Percentiles rank a stretch among this genome's conserved stretches.
phyloP scores from a whole-genome alignment of 192 early-diverging fungal species.

The Backusella australiensis region DNA sequence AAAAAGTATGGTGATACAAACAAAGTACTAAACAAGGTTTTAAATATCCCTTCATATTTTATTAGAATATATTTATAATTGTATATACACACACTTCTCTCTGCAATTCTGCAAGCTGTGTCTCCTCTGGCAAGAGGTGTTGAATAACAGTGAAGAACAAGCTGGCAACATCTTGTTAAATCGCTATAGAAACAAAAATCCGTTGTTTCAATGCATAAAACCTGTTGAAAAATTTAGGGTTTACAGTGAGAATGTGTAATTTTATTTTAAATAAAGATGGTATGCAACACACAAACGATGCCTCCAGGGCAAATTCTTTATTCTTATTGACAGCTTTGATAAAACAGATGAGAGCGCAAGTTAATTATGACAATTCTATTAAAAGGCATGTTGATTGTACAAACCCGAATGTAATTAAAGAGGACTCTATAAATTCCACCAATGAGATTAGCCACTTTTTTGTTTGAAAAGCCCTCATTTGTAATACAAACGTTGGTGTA shows the following conservation, averaged over 20 bases:
- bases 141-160: not conserved
- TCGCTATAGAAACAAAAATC: not conserved
- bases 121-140: not conserved
- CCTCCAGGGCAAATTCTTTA: not conserved
- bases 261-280: no score
- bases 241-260: no score
- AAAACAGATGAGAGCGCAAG: no score
- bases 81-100: not conserved
- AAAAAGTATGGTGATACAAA: constrained; percentile 4
- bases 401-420: no score
- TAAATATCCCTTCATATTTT: not conserved
- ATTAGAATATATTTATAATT: not conserved
- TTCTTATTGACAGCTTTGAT: not conserved
- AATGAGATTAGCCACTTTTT: no score
- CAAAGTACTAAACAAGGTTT: not conserved
- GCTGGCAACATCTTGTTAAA: not conserved
- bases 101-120: not conserved
- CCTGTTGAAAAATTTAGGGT: not conserved
- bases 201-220: not conserved
- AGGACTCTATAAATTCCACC: no score
- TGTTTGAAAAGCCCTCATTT: no score
- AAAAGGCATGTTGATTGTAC: no score
- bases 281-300: not conserved
- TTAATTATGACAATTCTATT: no score
- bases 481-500: no score